Evolutionary conservation across 2,329 filamentous ascomycete species (phyloP).

Genomic region (Sporothrix mexicana): DNA sequence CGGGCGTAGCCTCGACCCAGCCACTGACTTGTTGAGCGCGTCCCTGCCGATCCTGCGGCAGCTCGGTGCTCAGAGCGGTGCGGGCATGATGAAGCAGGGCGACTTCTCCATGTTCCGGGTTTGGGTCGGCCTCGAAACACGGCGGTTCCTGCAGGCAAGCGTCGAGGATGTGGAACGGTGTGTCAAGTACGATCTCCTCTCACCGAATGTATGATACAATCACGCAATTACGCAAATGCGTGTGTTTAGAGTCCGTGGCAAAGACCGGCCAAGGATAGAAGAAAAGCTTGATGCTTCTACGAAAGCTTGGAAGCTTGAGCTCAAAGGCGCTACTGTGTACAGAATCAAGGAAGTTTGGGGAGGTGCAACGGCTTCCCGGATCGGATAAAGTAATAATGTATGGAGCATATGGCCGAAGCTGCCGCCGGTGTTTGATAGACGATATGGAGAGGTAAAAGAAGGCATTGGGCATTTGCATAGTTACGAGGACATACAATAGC

Average conservation of each 20-base stretch:
- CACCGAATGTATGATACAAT: conserved; percentile 75
- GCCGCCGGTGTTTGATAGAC: not conserved
- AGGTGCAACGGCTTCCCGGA: too few relatives aligned
- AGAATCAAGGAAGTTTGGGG: not conserved
- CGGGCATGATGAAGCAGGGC: conserved; percentile 70
- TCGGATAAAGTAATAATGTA: too few relatives aligned
- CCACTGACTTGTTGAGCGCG: conserved; percentile 83
- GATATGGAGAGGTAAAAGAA: not conserved
- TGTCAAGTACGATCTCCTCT: conserved; percentile 87
- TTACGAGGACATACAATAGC: not conserved
- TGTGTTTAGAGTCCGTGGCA: not conserved
- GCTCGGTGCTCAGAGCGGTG: conserved; percentile 77
- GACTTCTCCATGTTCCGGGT: conserved; percentile 87
- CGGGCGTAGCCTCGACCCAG: conserved; percentile 81
- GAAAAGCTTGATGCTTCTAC: too few relatives aligned
- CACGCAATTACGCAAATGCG: not conserved
- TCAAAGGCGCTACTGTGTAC: not conserved
- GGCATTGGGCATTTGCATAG: not conserved
- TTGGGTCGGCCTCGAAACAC: conserved; percentile 88
- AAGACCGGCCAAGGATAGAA: not conserved
- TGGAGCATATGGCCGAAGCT: too few relatives aligned
- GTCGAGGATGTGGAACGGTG: conserved; percentile 88
- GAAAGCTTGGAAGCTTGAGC: not conserved
- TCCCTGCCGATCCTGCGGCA: conserved; percentile 89
- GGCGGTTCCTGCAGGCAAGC: conserved; percentile 87